Conservation (phyloP, 2,329 filamentous ascomycete species). For the Harringtonia lauricola region DNA sequence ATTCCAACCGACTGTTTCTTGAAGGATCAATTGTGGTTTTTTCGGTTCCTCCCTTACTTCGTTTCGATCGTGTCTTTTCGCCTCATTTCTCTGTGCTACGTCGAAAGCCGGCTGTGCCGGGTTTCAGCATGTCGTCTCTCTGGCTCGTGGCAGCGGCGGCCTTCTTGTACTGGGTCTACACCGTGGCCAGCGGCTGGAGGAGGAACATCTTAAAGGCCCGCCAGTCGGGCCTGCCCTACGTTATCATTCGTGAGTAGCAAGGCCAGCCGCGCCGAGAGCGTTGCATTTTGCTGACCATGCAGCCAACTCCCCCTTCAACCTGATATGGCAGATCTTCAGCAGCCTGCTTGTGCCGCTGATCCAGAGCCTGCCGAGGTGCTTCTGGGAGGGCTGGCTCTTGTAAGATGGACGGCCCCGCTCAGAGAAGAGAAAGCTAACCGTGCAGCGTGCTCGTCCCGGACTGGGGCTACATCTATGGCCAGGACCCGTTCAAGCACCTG, state of each 20-base stretch:
- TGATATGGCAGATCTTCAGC: slow-evolving; percentile 44
- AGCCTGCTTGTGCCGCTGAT: slow-evolving; percentile 44
- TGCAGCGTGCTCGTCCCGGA: slow-evolving; percentile 44
- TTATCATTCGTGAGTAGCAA: slow-evolving; percentile 37
- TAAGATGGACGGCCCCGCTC: no score
- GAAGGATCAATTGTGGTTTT: no score
- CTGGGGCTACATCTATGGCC: slow-evolving; percentile 45
- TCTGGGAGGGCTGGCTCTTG: slow-evolving; percentile 49
- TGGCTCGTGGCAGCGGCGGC: slow-evolving; percentile 21
- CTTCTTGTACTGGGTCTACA: slow-evolving; percentile 23
- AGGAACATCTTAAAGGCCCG: slow-evolving; percentile 38
- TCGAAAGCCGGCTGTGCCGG: not conserved
- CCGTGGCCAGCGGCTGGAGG: slow-evolving; percentile 22
- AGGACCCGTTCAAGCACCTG: slow-evolving; percentile 44
- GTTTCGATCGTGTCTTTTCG: no score
- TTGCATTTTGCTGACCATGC: slow-evolving; percentile 6
- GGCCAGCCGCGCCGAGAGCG: not conserved
- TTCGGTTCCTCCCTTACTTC: no score
- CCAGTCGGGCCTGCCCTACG: slow-evolving; percentile 39
- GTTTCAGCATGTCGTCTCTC: slow-evolving; percentile 27
- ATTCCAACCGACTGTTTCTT: no score
- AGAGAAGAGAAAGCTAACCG: no score
- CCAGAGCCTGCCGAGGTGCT: slow-evolving; percentile 39
- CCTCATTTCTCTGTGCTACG: no score
- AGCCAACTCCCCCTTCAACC: slow-evolving; percentile 39